Percentiles rank a stretch among this genome's conserved stretches.
These are phyloP conservation scores for Cyclotella distinguenda DNA, from an alignment of 108 stramenopile species.

Conservation along the genomic window DNA sequence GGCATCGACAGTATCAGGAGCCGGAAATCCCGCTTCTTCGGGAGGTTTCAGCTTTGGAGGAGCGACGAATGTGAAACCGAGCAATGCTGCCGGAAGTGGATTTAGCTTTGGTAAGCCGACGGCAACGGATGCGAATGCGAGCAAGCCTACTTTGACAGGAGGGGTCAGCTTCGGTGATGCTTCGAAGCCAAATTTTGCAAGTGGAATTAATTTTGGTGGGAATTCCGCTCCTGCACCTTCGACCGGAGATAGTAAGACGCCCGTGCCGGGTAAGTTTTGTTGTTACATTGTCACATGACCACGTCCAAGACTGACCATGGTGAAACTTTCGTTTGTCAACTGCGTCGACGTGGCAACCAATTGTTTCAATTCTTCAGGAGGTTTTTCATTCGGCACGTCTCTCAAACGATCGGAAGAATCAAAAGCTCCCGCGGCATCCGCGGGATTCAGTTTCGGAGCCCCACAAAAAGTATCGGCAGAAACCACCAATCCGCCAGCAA, in stretches of 20 bases:
- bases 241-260: not conserved
- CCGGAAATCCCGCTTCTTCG: too few relatives aligned
- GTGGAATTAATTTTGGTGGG: too few relatives aligned
- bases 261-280: not conserved
- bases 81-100: too few relatives aligned
- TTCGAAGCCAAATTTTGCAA: not conserved
- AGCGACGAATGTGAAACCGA: too few relatives aligned
- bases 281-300: too few relatives aligned
- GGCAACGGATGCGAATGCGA: not conserved
- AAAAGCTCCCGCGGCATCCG: slow-evolving; percentile 1
- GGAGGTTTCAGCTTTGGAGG: too few relatives aligned
- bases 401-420: not conserved
- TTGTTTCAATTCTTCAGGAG: not conserved
- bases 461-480: not conserved
- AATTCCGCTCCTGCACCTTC: not conserved
- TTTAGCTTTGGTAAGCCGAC: not conserved
- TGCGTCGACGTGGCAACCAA: too few relatives aligned
- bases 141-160: not conserved
- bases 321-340: not conserved
- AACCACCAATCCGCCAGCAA: too few relatives aligned
- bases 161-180: not conserved
- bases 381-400: slow-evolving; percentile 3
- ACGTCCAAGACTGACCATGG: not conserved
- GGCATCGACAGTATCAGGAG: too few relatives aligned
- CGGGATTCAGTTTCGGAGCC: slow-evolving; percentile 21